These are phyloP conservation scores for Pestalotiopsis sp. DNA, from an alignment of 2,329 filamentous ascomycete species.

Conservation along the genomic window DNA sequence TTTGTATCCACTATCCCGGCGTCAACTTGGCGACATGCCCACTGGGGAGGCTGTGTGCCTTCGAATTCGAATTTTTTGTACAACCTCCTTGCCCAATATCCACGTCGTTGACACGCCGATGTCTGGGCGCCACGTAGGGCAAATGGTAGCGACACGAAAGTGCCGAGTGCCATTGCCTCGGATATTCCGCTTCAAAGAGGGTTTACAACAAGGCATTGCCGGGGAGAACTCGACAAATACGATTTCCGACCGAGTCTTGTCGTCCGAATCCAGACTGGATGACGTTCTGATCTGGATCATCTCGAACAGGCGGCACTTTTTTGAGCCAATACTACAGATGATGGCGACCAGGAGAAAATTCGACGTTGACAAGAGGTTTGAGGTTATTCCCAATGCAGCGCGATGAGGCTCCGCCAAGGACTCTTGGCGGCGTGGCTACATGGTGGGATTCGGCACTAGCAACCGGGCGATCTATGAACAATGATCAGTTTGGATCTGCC, in stretches of 20 bases:
- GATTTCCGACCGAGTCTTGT: neutral
- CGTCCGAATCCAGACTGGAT: neutral
- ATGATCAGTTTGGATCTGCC: constrained; percentile 13
- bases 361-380: constrained; percentile 4
- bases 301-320: neutral
- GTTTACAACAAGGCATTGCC: too few relatives aligned
- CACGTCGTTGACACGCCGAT: neutral
- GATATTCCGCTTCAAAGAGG: neutral
- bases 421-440: neutral
- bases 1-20: neutral
- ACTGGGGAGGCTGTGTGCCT: neutral
- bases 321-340: neutral
- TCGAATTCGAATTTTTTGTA: neutral
- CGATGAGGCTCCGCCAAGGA: constrained; percentile 13
- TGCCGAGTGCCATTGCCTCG: neutral
- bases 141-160: neutral
- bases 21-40: neutral
- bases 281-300: neutral
- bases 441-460: neutral
- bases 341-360: too few relatives aligned
- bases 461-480: constrained; percentile 13
- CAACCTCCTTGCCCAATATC: neutral
- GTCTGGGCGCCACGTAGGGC: neutral
- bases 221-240: too few relatives aligned
- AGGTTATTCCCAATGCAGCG: constrained; percentile 12